phyloP scores from a whole-genome alignment of 1,284 basidiomycete genomes.

The Puccinia hordei region DNA sequence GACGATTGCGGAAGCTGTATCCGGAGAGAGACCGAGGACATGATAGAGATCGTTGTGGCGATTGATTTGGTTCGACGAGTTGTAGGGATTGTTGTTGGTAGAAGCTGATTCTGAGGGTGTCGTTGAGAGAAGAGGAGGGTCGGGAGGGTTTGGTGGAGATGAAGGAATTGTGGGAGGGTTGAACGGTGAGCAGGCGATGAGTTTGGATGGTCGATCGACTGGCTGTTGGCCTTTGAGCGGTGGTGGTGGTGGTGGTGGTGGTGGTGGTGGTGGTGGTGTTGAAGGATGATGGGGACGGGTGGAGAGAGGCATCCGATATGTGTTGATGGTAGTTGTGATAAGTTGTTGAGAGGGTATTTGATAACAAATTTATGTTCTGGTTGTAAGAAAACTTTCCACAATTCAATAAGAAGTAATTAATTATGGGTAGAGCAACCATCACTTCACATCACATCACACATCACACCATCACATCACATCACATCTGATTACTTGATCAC shows the following conservation, averaged over 20 bases:
- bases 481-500: too few species aligned
- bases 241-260: background rate
- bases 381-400: too few species aligned
- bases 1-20: conserved; percentile 1
- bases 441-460: too few species aligned
- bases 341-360: too few species aligned
- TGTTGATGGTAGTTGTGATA: too few species aligned
- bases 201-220: background rate
- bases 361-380: too few species aligned
- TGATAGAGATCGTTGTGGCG: conserved; percentile 33
- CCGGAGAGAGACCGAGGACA: conserved; percentile 18
- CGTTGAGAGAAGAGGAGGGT: background rate
- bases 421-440: too few species aligned
- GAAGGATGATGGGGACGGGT: too few species aligned
- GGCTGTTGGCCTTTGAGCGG: background rate
- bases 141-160: background rate
- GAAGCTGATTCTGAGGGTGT: background rate
- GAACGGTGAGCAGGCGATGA: background rate
- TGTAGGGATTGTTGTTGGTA: background rate
- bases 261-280: too few species aligned
- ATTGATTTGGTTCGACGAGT: conserved; percentile 45
- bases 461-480: too few species aligned
- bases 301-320: too few species aligned
- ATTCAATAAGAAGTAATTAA: too few species aligned
- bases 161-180: background rate